Conservation (phyloP, 176 grass and related monocot species). For the Luzula sylvatica region DNA sequence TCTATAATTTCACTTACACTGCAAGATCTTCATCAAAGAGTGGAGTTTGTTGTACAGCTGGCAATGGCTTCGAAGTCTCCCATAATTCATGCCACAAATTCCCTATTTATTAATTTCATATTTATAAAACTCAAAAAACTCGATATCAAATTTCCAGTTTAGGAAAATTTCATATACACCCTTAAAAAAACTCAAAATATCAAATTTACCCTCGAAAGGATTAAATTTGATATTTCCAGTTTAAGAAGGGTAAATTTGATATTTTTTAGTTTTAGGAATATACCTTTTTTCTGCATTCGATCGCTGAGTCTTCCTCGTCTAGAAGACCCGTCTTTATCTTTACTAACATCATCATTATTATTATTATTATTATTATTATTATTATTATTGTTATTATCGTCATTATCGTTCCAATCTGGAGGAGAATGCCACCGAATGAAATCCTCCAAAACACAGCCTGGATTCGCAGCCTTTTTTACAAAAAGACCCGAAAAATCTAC, state of each 20-base stretch:
- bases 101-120: constrained; percentile 25
- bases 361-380: constrained; percentile 34
- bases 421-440: constrained; percentile 98
- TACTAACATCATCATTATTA: constrained; percentile 33
- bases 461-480: constrained; percentile 71
- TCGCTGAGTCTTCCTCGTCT: constrained; percentile 66
- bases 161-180: too few relatives aligned
- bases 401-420: constrained; percentile 82
- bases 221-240: too few relatives aligned
- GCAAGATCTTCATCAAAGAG: constrained; percentile 97
- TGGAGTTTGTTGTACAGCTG: constrained; percentile 83
- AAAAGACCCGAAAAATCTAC: constrained; percentile 10
- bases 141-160: too few relatives aligned
- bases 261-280: too few relatives aligned
- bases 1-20: constrained; percentile 52
- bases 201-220: too few relatives aligned
- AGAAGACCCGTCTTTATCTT: constrained; percentile 68
- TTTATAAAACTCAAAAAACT: too few relatives aligned
- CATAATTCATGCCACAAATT: constrained; percentile 98
- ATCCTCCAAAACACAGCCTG: constrained; percentile 93
- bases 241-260: too few relatives aligned
- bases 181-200: too few relatives aligned
- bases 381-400: constrained; percentile 19
- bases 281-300: constrained; percentile 95
- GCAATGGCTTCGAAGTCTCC: constrained; percentile 75